A percentile compares a stretch with the other conserved stretches of the same genome.
Evolutionary conservation across 2,329 filamentous ascomycete species (phyloP).

Genomic region (Orbilia quercus): DNA sequence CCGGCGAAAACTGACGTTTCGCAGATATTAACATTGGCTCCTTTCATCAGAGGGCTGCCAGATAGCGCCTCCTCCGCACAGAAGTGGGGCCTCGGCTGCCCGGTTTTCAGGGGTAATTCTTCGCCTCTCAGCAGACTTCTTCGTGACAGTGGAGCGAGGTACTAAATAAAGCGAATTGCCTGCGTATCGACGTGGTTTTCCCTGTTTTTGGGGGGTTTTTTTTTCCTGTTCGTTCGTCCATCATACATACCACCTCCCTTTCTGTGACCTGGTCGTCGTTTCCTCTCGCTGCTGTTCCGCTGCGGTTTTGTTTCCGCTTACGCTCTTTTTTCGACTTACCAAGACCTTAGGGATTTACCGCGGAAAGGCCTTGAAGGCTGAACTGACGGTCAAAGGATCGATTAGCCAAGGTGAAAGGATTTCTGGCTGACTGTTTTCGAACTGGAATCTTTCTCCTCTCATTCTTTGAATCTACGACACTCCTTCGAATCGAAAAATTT

Average conservation of each 20-base stretch:
- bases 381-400: constrained; percentile 4
- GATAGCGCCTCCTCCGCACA: background rate
- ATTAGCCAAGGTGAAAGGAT: background rate
- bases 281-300: constrained; percentile 6
- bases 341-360: background rate
- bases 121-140: constrained; percentile 11
- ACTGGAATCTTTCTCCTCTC: constrained; percentile 5
- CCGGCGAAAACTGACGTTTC: constrained; percentile 12
- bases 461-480: constrained; percentile 9
- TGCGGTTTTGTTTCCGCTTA: constrained; percentile 37
- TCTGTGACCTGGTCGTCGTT: constrained; percentile 20
- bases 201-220: constrained; percentile 8
- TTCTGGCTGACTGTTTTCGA: background rate
- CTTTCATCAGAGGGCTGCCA: constrained; percentile 1
- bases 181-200: constrained; percentile 38
- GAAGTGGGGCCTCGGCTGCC: background rate
- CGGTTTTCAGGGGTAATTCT: constrained; percentile 44
- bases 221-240: background rate
- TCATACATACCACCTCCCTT: constrained; percentile 12
- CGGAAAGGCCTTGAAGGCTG: constrained; percentile 48
- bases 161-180: constrained; percentile 51
- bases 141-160: constrained; percentile 3
- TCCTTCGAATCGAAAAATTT: constrained; percentile 1
- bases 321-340: constrained; percentile 23
- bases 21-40: constrained; percentile 26